Evolutionary conservation across 2,329 filamentous ascomycete genomes (phyloP).

Genomic region (Cladophialophora carrionii): DNA sequence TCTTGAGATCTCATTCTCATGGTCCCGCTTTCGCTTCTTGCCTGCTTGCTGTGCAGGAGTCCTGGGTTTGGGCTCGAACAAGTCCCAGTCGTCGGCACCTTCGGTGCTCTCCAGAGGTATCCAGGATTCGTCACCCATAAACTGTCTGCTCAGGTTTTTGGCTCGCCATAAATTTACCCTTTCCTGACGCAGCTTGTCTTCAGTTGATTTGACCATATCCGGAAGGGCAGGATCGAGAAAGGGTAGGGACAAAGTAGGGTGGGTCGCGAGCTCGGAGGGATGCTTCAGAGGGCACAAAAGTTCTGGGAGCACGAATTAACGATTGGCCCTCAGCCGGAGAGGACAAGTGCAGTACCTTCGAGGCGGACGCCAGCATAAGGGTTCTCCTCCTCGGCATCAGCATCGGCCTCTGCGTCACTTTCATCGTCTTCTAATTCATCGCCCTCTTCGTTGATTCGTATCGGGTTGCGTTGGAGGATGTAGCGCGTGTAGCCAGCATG

Average conservation of each 20-base stretch:
- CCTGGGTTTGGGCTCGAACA: slow-evolving; percentile 49
- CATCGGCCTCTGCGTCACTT: slow-evolving; percentile 61
- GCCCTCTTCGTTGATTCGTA: slow-evolving; percentile 65
- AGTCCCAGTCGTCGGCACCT: slow-evolving; percentile 53
- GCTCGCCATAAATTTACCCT: slow-evolving; percentile 59
- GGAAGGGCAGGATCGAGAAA: slow-evolving; percentile 63
- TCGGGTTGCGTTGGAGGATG: slow-evolving; percentile 63
- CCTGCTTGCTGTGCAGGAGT: slow-evolving; percentile 16
- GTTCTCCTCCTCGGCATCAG: slow-evolving; percentile 62
- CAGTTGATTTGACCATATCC: slow-evolving; percentile 60
- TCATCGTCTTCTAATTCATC: slow-evolving; percentile 63
- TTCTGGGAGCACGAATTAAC: slow-evolving; percentile 45
- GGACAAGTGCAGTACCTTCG: slow-evolving; percentile 50
- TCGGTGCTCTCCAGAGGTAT: slow-evolving; percentile 60
- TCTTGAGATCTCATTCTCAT: slow-evolving; percentile 20
- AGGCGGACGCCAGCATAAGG: slow-evolving; percentile 62
- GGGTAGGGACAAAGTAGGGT: slow-evolving; percentile 62
- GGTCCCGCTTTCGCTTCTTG: slow-evolving; percentile 33
- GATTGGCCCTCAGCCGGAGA: slow-evolving; percentile 2
- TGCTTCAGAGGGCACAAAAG: slow-evolving; percentile 65
- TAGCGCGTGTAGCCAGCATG: slow-evolving; percentile 65
- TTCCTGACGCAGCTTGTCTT: slow-evolving; percentile 62
- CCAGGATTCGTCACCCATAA: slow-evolving; percentile 64
- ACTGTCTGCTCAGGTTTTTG: slow-evolving; percentile 60
- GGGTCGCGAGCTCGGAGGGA: slow-evolving; percentile 61